Evolutionary conservation across 805 yeast genomes (phyloP).

Genomic region (Brettanomyces bruxellensis): DNA sequence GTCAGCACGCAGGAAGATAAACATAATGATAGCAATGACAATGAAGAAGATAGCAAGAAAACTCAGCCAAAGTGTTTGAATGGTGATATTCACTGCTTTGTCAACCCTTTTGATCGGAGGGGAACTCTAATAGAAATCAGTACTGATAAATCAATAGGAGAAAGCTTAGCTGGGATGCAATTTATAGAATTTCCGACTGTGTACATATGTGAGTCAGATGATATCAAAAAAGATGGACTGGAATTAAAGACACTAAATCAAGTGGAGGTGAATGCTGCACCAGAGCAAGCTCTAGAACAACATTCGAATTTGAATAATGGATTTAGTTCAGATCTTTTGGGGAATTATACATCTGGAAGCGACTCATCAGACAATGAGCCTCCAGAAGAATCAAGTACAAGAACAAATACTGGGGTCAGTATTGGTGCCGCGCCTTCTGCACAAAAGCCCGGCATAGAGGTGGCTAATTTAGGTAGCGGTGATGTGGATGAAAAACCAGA

Average conservation of each 20-base stretch:
- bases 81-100: constrained; percentile 2
- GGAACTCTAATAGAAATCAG: constrained; percentile 29
- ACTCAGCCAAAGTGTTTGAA: no score
- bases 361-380: constrained; percentile 7
- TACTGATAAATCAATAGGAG: constrained; percentile 26
- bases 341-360: no score
- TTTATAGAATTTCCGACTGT: constrained; percentile 78
- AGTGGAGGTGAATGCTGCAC: no score
- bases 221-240: neutral
- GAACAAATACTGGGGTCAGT: neutral
- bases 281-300: no score
- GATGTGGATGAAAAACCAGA: no score
- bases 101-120: constrained; percentile 5
- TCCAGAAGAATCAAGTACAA: constrained; percentile 4
- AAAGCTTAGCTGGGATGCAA: constrained; percentile 42
- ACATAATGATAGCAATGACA: no score
- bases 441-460: no score
- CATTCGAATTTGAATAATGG: neutral
- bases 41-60: neutral
- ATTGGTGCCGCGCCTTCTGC: no score
- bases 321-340: no score
- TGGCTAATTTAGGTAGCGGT: no score
- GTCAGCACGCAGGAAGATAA: neutral
- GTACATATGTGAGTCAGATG: constrained; percentile 27
- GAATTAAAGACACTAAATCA: neutral